phyloP scores from a whole-genome alignment of 2,329 filamentous ascomycete species.

The Ilyonectria mors-panacis region DNA sequence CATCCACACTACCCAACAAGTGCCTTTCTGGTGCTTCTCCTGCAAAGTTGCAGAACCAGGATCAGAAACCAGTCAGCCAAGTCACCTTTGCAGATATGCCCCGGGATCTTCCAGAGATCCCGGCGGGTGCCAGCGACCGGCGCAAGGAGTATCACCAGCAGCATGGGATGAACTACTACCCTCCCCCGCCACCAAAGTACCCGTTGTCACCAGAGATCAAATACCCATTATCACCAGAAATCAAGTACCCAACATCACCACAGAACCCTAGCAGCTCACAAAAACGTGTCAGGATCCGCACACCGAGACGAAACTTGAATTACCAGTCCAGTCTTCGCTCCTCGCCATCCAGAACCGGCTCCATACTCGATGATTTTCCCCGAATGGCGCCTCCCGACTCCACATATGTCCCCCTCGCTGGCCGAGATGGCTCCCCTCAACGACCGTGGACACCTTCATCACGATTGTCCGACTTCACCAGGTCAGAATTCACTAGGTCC shows the following conservation, averaged over 20 bases:
- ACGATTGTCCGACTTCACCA: conserved; percentile 65
- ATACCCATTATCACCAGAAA: too few species aligned
- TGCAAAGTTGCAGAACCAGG: conserved; percentile 67
- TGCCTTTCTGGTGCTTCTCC: conserved; percentile 48
- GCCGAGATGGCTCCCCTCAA: conserved; percentile 65
- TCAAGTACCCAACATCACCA: too few species aligned
- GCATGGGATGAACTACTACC: conserved; percentile 37
- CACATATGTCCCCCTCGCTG: conserved; percentile 72
- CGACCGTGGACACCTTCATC: conserved; percentile 72
- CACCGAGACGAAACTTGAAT: conserved; percentile 56
- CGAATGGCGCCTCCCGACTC: conserved; percentile 75
- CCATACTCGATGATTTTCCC: conserved; percentile 69
- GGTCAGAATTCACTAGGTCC: conserved; percentile 59
- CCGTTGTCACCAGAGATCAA: conserved; percentile 13
- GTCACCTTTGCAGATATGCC: conserved; percentile 52
- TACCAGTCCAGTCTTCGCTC: conserved; percentile 70
- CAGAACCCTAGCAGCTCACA: conserved; percentile 36
- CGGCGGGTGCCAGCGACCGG: conserved; percentile 62
- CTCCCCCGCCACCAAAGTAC: conserved; percentile 33
- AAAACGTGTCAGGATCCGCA: conserved; percentile 60
- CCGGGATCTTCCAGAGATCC: conserved; percentile 64
- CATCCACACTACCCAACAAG: conserved; percentile 35
- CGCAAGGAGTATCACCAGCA: conserved; percentile 52
- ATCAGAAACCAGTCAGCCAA: conserved; percentile 52
- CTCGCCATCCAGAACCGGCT: conserved; percentile 60